Base-by-base conservation (phyloP, 345 rosid genomes). In the Adansonia digitata region DNA sequence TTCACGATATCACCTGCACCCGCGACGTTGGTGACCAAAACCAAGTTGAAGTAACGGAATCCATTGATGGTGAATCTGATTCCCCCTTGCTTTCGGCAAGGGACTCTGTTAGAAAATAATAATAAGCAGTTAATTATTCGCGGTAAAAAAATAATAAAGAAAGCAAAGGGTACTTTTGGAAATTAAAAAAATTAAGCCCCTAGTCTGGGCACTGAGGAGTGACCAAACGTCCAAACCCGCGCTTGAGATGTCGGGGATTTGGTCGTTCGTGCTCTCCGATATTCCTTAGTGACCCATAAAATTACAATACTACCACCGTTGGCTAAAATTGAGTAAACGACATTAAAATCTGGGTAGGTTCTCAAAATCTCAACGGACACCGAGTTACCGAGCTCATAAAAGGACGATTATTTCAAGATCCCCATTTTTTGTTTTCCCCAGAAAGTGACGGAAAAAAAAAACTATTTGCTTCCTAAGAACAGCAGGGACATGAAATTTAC, bases 1-100 rank as follows among this genome's bases (percentile, higher is more conserved):
- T n/a, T n/a, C 84, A 79, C 85, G 43, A 94, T 75, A 69, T 94
- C 97, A 18, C 98, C 98, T 45, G 97, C 95, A 0, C 98, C 98
- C 31, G 95, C 98, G 5, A 94, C 98, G 86, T 92, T 92, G 73
- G 94, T 88, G 42, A 94, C 53, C 53, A 94, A 51, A 34, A 94
- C 94, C 80, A 94, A 81, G 87, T 94, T 94, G 81, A 94, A 94
- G 95, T 91, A 94, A 77, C 91, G 92, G 94, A 91, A 91, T 3
- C 98, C 98, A 91, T 94, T 94, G 55, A 94, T 71, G 4, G 95
- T 89, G 86, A 88, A 91, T 72, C 98, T 77, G 63, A 94, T 89
- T 65, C 98, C 98, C 0, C 98, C 98, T 60, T 45, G 79, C 90
- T 88, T 94, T 74, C 94, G 84, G 88, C 98, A 94, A 5, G 97